A percentile compares a stretch with the other conserved stretches of the same genome.
Conservation (phyloP, 805 yeast species). For the Yamadazyma paraphyllophila region DNA sequence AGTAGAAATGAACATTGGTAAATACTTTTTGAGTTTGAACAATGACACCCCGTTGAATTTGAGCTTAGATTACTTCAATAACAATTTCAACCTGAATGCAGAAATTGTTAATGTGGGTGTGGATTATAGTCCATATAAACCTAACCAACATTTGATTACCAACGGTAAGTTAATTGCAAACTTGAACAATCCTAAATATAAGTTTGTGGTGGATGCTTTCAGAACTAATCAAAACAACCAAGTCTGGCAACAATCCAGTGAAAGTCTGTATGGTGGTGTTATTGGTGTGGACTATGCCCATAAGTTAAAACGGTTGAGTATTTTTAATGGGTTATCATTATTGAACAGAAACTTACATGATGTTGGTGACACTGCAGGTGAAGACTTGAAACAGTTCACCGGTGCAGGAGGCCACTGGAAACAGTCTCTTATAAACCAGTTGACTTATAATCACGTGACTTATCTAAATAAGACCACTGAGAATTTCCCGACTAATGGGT, state of each 20-base stretch:
- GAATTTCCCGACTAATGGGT: conserved; percentile 47
- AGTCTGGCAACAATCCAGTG: conserved; percentile 53
- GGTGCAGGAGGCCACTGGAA: conserved; percentile 36
- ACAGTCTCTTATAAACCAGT: conserved; percentile 29
- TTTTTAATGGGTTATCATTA: conserved; percentile 55
- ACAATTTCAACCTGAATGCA: conserved; percentile 49
- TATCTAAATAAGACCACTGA: conserved; percentile 23
- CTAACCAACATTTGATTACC: conserved; percentile 46
- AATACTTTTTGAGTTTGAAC: conserved; percentile 34
- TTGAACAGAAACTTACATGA: conserved; percentile 55
- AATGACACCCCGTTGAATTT: conserved; percentile 38
- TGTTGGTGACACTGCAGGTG: conserved; percentile 51
- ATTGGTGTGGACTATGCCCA: conserved; percentile 46
- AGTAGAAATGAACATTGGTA: conserved; percentile 34
- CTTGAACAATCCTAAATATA: conserved; percentile 47
- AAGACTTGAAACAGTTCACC: conserved; percentile 29
- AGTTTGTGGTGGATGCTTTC: conserved; percentile 31
- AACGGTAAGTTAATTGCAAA: conserved; percentile 41
- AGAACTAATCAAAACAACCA: conserved; percentile 24
- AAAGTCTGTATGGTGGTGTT: conserved; percentile 50
- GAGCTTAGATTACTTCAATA: conserved; percentile 39
- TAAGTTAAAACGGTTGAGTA: conserved; percentile 19
- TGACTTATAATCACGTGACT: conserved; percentile 21
- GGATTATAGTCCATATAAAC: conserved; percentile 53
- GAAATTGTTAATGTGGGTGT: conserved; percentile 49